Percentiles rank a stretch among this genome's conserved stretches.
Conservation (phyloP, 768 basidiomycete species). For the Collybia mongolica region DNA sequence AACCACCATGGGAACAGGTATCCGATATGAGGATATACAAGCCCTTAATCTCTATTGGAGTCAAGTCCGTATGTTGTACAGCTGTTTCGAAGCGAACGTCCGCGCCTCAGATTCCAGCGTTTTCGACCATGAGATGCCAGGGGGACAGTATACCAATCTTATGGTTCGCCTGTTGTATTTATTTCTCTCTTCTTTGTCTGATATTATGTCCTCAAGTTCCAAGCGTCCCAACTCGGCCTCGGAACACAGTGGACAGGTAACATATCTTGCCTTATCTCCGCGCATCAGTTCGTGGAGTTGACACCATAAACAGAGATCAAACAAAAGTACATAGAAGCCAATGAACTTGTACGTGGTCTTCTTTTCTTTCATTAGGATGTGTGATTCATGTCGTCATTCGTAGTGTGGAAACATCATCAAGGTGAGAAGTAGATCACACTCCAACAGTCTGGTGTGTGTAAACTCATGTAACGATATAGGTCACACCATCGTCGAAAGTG, state of each 20-base stretch:
- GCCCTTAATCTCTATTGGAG: slow-evolving; percentile 98
- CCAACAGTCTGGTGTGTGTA: not conserved
- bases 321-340: slow-evolving; percentile 98
- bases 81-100: slow-evolving; percentile 98
- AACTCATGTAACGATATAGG: slow-evolving; percentile 35
- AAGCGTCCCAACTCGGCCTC: slow-evolving; percentile 95
- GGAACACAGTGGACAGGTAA: slow-evolving; percentile 93
- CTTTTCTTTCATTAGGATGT: slow-evolving; percentile 6
- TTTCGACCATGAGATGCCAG: slow-evolving; percentile 99
- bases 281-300: slow-evolving; percentile 9
- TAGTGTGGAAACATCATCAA: slow-evolving; percentile 98
- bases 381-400: slow-evolving; percentile 8
- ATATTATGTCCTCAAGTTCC: slow-evolving; percentile 64
- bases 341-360: slow-evolving; percentile 69
- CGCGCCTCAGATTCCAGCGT: slow-evolving; percentile 96
- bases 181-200: slow-evolving; percentile 11
- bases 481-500: slow-evolving; percentile 98
- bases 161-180: slow-evolving; percentile 54
- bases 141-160: slow-evolving; percentile 92
- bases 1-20: slow-evolving; percentile 90
- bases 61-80: slow-evolving; percentile 92
- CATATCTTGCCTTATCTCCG: slow-evolving; percentile 13
- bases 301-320: slow-evolving; percentile 70
- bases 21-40: slow-evolving; percentile 95
- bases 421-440: slow-evolving; percentile 27